Conservation (phyloP, 257 asterid species). For the Nicotiana paniculata region DNA sequence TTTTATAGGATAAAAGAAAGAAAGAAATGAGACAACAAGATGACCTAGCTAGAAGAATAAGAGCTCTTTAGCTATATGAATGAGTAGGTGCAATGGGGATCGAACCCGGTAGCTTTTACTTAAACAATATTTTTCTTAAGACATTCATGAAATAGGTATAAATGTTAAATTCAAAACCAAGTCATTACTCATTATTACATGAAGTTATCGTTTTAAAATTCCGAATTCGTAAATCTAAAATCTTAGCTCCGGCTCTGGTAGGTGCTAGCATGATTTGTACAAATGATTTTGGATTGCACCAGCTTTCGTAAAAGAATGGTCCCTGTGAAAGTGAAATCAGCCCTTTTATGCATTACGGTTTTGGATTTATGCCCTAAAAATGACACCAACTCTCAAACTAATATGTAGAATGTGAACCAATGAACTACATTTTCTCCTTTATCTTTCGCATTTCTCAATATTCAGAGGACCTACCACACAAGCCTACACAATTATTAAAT, state of each 20-base stretch:
- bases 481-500: no score
- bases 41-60: background rate
- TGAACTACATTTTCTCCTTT: no score
- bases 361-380: background rate
- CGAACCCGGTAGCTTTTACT: rapidly evolving
- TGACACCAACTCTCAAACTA: background rate
- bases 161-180: no score
- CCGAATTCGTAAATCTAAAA: no score
- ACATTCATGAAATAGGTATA: no score
- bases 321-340: background rate
- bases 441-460: no score
- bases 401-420: no score
- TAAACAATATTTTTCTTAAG: no score
- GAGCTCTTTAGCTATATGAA: background rate
- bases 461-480: no score
- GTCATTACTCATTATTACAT: no score
- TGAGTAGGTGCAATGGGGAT: background rate
- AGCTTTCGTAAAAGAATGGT: constrained; percentile 16
- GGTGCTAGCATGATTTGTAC: background rate
- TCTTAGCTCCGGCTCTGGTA: background rate
- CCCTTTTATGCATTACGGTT: background rate
- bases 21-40: constrained; percentile 8
- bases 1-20: background rate
- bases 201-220: no score
- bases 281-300: constrained; percentile 9